Percentiles rank a stretch among this genome's conserved stretches.
phyloP scores from a whole-genome alignment of 176 grass and related monocot genomes.

The Triticum timopheevii region DNA sequence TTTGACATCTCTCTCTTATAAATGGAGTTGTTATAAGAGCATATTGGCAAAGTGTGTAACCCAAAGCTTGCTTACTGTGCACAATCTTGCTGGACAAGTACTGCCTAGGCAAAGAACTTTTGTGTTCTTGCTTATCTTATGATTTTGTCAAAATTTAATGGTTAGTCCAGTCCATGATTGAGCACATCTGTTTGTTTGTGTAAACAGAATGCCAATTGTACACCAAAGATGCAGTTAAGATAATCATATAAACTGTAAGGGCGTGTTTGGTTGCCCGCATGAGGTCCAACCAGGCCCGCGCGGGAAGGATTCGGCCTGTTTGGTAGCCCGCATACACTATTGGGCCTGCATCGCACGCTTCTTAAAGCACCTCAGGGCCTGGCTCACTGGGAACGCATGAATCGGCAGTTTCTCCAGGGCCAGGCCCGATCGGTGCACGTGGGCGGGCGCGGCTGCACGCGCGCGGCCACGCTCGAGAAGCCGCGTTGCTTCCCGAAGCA shows the following conservation, averaged over 20 bases:
- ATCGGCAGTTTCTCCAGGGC: too few species aligned
- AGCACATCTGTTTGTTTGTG: not conserved
- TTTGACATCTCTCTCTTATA: not conserved
- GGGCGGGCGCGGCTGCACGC: too few species aligned
- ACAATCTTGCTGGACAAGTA: not conserved
- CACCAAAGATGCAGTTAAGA: not conserved
- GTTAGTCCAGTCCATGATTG: not conserved
- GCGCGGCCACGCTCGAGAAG: too few species aligned
- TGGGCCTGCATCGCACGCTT: too few species aligned
- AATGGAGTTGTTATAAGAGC: slow-evolving; percentile 2
- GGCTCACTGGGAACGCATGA: too few species aligned
- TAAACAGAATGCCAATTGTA: not conserved
- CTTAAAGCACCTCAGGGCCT: too few species aligned
- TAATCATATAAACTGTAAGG: not conserved
- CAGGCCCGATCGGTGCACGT: too few species aligned
- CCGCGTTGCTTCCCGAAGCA: too few species aligned
- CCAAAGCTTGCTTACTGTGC: not conserved
- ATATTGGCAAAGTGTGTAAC: not conserved
- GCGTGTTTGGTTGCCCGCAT: too few species aligned
- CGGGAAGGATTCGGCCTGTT: too few species aligned
- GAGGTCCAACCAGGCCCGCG: too few species aligned
- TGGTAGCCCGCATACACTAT: too few species aligned
- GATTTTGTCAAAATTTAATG: not conserved
- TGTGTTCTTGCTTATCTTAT: slow-evolving; percentile 5
- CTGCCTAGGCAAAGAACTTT: not conserved